A percentile compares a stretch with the other conserved stretches of the same genome.
Evolutionary conservation across 2,329 filamentous ascomycete species (phyloP).

Genomic region (Corniculantispora saksenae): DNA sequence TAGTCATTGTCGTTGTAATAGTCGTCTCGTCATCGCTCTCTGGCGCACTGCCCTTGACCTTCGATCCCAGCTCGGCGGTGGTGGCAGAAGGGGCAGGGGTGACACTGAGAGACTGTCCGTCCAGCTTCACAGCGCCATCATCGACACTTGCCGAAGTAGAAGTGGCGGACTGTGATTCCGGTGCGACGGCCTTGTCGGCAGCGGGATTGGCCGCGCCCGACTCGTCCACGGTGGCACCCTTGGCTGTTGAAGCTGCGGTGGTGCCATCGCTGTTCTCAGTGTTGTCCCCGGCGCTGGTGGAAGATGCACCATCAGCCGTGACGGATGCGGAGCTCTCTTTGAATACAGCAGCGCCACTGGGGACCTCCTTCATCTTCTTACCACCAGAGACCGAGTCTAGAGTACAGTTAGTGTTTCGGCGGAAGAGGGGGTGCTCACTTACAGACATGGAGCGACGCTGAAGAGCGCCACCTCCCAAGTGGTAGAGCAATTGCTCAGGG

Average conservation of each 20-base stretch:
- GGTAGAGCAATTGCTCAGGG: slow-evolving; percentile 21
- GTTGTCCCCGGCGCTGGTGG: not conserved
- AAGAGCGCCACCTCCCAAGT: slow-evolving; percentile 20
- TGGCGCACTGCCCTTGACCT: not conserved
- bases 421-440: slow-evolving; percentile 27
- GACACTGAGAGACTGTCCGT: not conserved
- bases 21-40: slow-evolving; percentile 1
- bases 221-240: not conserved
- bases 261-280: not conserved
- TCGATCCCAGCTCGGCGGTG: not conserved
- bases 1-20: slow-evolving; percentile 11
- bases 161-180: not conserved
- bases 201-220: not conserved
- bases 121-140: not conserved
- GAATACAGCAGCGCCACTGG: slow-evolving; percentile 4
- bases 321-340: slow-evolving; percentile 1
- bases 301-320: too few relatives aligned
- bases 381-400: slow-evolving; percentile 22
- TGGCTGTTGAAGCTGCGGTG: not conserved
- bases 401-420: slow-evolving; percentile 30
- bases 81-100: not conserved
- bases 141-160: not conserved
- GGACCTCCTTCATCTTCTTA: not conserved
- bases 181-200: not conserved
- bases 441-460: slow-evolving; percentile 24